phyloP scores from a whole-genome alignment of 2,329 filamentous ascomycete genomes.

The Bipolaris sorokiniana region DNA sequence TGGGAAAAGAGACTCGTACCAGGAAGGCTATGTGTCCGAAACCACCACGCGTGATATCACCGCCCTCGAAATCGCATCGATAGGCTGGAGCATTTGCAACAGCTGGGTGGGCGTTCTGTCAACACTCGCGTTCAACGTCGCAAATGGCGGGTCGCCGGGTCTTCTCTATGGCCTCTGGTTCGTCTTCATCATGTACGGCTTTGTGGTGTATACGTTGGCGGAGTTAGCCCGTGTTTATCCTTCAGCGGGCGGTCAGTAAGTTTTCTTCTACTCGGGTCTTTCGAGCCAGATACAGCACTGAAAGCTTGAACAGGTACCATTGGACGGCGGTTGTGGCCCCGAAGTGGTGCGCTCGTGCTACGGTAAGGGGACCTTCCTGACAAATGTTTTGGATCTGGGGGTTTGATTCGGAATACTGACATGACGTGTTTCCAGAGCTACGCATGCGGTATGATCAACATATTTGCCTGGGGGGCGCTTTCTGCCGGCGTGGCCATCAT shows the following conservation, averaged over 20 bases:
- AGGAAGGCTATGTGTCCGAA: not conserved
- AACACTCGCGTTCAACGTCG: not conserved
- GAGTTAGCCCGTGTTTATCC: not conserved
- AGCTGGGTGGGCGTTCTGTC: not conserved
- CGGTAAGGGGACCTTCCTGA: not conserved
- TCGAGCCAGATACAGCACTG: not conserved
- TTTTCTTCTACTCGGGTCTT: not conserved
- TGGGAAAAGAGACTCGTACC: not conserved
- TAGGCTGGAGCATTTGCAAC: slow-evolving; percentile 1
- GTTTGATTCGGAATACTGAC: not conserved
- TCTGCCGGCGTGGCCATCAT: not conserved
- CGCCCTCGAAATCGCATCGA: not conserved
- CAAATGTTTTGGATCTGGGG: not conserved
- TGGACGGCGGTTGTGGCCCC: slow-evolving; percentile 1
- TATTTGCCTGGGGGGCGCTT: not conserved
- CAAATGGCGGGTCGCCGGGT: not conserved
- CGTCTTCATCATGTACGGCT: not conserved
- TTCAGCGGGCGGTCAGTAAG: not conserved
- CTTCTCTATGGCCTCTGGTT: not conserved
- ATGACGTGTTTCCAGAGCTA: not conserved
- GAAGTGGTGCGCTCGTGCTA: not conserved
- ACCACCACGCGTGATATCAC: not conserved
- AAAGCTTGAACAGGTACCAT: not conserved
- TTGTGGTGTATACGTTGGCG: not conserved
- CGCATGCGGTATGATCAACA: slow-evolving; percentile 1